These are phyloP conservation scores for Leishmania aethiopica DNA, from an alignment of 208 protist genomes.

Conservation along the genomic window DNA sequence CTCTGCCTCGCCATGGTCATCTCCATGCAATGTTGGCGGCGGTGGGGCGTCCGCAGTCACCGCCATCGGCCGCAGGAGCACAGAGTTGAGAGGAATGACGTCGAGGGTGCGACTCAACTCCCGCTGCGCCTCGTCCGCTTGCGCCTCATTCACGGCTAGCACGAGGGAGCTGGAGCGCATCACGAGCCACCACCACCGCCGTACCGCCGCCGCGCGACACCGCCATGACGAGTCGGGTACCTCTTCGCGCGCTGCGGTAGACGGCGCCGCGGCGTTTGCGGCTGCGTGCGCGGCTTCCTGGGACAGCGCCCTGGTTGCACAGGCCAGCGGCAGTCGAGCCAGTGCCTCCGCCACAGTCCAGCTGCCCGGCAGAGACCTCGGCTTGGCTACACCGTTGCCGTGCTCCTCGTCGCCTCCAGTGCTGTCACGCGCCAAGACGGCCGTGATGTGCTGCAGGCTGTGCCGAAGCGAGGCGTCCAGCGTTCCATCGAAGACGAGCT, in stretches of 20 bases:
- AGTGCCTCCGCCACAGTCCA: constrained; percentile 32
- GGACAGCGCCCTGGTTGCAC: constrained; percentile 13
- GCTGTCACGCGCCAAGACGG: constrained; percentile 18
- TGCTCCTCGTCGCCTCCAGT: background rate
- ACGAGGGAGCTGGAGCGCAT: constrained; percentile 39
- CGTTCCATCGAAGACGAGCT: constrained; percentile 34
- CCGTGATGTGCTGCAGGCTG: constrained; percentile 34
- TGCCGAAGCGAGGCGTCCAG: constrained; percentile 30
- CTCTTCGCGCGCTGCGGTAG: no score
- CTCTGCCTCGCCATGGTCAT: constrained; percentile 8
- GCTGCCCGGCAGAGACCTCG: constrained; percentile 14
- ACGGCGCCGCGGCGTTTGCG: background rate
- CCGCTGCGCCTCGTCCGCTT: constrained; percentile 17
- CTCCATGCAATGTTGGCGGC: constrained; percentile 14
- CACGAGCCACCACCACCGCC: constrained; percentile 46
- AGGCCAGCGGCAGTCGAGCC: constrained; percentile 21
- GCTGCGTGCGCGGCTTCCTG: constrained; percentile 13
- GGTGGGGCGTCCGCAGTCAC: constrained; percentile 5
- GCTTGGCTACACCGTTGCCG: background rate
- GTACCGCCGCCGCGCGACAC: constrained; percentile 3
- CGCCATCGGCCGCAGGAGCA: constrained; percentile 22
- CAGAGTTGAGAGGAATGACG: constrained; percentile 10
- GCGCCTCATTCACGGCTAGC: constrained; percentile 27
- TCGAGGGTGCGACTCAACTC: background rate
- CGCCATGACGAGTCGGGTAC: background rate